Base-by-base conservation (phyloP, 176 grass and related monocot species). In the Calamus simplicifolius region DNA sequence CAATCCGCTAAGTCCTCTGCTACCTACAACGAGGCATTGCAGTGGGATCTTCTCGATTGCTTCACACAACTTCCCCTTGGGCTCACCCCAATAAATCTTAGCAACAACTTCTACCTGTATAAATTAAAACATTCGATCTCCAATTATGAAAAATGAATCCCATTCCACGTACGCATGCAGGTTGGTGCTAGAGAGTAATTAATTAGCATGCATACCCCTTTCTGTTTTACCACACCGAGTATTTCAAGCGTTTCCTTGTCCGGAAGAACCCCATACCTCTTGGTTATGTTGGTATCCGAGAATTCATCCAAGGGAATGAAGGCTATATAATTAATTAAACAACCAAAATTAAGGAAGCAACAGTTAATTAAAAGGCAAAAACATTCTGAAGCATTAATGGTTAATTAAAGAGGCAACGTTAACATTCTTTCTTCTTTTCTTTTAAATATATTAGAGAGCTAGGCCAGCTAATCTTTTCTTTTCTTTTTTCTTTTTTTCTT, bases 291-390 rank as follows among this genome's bases (percentile, higher is more conserved):
- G 12, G 76, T 77, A 60, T 87, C 63, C 14, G 69, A 78, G 61
- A 93, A 81, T 65, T 93, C 89, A 4, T 66, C 26, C 56, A 87
- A 69, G 54, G 89, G 89, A 66, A 93, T 76, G 51, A 93, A 62
- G 12, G 89, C 84, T 93, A n/a, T n/a, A n/a, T n/a, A n/a, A n/a
- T n/a, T n/a, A n/a, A n/a, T n/a, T n/a, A 76, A 18, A 80, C 52
- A 15, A 48, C 29, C 13, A 18, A 19, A 69, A 73, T 0, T 52
- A n/a, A 16, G 27, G 16, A 5, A 29, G 7, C 4, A 65, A 62
- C 1, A 4, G 25, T 16, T 25, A 55, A n/a, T n/a, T n/a, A 27
- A 66, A 8, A 54, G 54, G 27, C 18, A 58, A 12, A 54, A 52
- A 28, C 54, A 49, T 59, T 27, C 21, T 23, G 21, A 23, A 23